phyloP scores from a whole-genome alignment of 192 early-diverging fungal genomes.

The Linnemannia exigua region DNA sequence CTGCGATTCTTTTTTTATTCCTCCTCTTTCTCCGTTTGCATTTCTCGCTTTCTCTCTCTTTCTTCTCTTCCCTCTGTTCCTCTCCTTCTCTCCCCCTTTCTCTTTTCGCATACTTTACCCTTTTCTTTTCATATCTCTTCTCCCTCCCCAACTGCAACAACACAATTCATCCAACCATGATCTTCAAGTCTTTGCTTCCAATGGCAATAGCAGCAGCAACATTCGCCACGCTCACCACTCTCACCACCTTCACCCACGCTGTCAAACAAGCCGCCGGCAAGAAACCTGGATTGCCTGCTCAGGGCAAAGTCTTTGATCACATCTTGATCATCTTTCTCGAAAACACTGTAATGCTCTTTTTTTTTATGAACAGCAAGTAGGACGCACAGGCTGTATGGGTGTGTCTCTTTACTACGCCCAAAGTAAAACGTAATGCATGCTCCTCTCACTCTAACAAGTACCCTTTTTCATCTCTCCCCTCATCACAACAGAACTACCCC shows the following conservation, averaged over 20 bases:
- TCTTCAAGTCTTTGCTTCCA: not conserved
- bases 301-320: constrained; percentile 33
- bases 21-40: too few species aligned
- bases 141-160: not conserved
- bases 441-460: not conserved
- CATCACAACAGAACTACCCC: constrained; percentile 15
- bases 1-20: too few species aligned
- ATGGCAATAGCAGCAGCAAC: not conserved
- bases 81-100: not conserved
- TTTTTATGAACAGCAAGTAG: not conserved
- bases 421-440: too few species aligned
- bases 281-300: not conserved
- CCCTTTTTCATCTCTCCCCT: not conserved
- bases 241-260: not conserved
- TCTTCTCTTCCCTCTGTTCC: not conserved
- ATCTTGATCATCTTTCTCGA: constrained; percentile 37
- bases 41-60: not conserved
- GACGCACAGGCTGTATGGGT: too few species aligned
- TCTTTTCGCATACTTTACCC: not conserved
- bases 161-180: too few species aligned
- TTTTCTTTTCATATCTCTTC: not conserved
- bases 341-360: constrained; percentile 25
- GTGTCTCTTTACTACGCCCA: too few species aligned
- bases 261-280: not conserved
- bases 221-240: not conserved